A percentile compares a stretch with the other conserved stretches of the same genome.
Conservation (phyloP, 495 filamentous ascomycete genomes). For the Sporormia fimetaria region DNA sequence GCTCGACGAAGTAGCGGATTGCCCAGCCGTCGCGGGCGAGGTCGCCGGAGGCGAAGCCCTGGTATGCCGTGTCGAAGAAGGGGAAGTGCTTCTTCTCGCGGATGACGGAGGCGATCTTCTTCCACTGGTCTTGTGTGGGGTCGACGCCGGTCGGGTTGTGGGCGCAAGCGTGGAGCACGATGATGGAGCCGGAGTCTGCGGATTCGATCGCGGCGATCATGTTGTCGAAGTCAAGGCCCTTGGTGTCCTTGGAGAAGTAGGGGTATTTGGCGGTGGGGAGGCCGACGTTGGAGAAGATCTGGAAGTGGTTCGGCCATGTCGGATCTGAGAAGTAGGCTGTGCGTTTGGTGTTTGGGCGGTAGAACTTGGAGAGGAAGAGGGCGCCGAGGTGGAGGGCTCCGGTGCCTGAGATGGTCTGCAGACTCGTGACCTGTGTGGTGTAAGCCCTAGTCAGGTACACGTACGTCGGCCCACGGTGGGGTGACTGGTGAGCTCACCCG, state of each 20-base stretch:
- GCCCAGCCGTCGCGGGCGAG: slow-evolving; percentile 77
- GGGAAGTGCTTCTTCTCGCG: slow-evolving; percentile 74
- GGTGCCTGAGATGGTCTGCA: slow-evolving; percentile 75
- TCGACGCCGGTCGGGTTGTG: slow-evolving; percentile 99
- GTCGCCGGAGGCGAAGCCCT: slow-evolving; percentile 93
- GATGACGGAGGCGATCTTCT: slow-evolving; percentile 67
- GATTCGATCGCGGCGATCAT: slow-evolving; percentile 57
- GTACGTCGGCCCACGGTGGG: background rate
- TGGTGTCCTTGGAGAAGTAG: slow-evolving; percentile 79
- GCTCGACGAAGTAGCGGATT: slow-evolving; percentile 81
- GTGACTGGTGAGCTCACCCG: slow-evolving; percentile 45
- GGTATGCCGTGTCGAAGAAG: slow-evolving; percentile 98
- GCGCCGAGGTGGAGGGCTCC: slow-evolving; percentile 83
- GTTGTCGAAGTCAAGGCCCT: slow-evolving; percentile 81
- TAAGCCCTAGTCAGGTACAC: slow-evolving; percentile 6
- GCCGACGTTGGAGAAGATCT: slow-evolving; percentile 90
- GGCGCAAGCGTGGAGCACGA: slow-evolving; percentile 91
- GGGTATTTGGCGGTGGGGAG: slow-evolving; percentile 74
- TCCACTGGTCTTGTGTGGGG: slow-evolving; percentile 90
- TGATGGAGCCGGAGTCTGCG: slow-evolving; percentile 67
- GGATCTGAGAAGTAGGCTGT: slow-evolving; percentile 81
- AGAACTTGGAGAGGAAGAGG: slow-evolving; percentile 74
- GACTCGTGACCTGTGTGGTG: slow-evolving; percentile 22
- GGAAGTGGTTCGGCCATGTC: slow-evolving; percentile 97
- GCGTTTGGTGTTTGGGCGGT: slow-evolving; percentile 46